A percentile compares a stretch with the other conserved stretches of the same genome.
Evolutionary conservation across 805 yeast species (phyloP).

Genomic region (Zygosaccharomyces siamensis): DNA sequence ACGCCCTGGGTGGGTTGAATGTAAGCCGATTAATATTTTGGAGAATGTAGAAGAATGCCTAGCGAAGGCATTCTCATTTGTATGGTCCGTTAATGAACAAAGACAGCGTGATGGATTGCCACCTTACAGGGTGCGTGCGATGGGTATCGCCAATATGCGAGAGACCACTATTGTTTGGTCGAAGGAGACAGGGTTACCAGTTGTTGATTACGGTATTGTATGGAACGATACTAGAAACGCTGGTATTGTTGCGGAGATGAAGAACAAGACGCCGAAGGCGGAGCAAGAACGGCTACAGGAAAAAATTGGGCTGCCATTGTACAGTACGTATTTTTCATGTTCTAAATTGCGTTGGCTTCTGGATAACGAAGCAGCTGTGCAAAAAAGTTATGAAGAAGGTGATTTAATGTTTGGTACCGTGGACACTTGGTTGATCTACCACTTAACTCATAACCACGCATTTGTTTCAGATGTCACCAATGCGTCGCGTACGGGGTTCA

Average conservation of each 20-base stretch:
- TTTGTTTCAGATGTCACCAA: constrained; percentile 85
- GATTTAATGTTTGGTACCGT: constrained; percentile 90
- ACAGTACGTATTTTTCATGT: constrained; percentile 84
- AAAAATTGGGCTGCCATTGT: constrained; percentile 76
- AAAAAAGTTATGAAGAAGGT: constrained; percentile 65
- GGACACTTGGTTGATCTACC: constrained; percentile 89
- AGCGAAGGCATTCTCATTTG: constrained; percentile 54
- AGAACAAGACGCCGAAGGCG: constrained; percentile 48
- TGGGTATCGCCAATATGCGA: constrained; percentile 94
- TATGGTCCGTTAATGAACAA: constrained; percentile 54
- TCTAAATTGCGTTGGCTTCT: constrained; percentile 85
- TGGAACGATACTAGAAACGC: constrained; percentile 94
- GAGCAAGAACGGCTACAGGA: constrained; percentile 53
- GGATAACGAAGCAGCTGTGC: constrained; percentile 66
- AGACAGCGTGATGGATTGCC: constrained; percentile 40
- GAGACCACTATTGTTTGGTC: constrained; percentile 93
- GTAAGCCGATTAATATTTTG: constrained; percentile 78
- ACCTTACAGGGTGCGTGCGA: constrained; percentile 59
- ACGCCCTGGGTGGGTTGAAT: constrained; percentile 90
- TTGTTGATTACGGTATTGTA: constrained; percentile 78
- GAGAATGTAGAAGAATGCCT: constrained; percentile 72
- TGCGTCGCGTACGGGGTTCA: constrained; percentile 86
- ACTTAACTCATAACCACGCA: constrained; percentile 63
- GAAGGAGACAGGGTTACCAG: constrained; percentile 71
- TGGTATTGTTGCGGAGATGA: constrained; percentile 59